Percentiles rank a stretch among this genome's conserved stretches.
These are phyloP conservation scores for Piper longum DNA, from an alignment of 164 flowering plant genomes.

Conservation along the genomic window DNA sequence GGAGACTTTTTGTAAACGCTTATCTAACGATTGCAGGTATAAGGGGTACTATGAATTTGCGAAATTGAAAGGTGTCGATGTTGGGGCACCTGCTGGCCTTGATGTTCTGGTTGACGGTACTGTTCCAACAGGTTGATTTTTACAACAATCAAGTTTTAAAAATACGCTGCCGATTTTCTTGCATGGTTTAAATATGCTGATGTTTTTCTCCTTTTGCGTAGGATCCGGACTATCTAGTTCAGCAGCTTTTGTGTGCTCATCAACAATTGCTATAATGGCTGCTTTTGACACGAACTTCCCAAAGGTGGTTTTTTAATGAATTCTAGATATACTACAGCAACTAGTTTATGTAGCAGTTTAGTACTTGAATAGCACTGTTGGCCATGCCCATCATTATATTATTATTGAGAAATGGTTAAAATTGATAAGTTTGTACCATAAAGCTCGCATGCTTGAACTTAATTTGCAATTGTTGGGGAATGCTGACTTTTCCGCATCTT, in stretches of 20 bases:
- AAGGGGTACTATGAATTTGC: constrained; percentile 81
- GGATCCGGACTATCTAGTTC: constrained; percentile 98
- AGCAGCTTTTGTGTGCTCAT: constrained; percentile 93
- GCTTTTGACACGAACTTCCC: constrained; percentile 51
- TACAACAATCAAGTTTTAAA: not conserved
- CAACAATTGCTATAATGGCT: constrained; percentile 95
- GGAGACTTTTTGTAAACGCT: not conserved
- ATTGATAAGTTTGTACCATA: too few species aligned
- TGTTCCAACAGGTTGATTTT: constrained; percentile 72
- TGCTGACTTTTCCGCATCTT: constrained; percentile 2
- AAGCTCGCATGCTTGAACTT: not conserved
- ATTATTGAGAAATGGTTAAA: too few species aligned
- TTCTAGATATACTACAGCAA: not conserved
- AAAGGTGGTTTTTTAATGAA: constrained; percentile 33
- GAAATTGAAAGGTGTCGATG: constrained; percentile 54
- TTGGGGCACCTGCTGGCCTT: constrained; percentile 70
- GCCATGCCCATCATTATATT: too few species aligned
- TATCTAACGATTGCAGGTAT: constrained; percentile 35
- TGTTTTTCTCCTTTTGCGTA: constrained; percentile 8
- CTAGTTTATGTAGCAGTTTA: not conserved
- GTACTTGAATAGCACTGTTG: too few species aligned
- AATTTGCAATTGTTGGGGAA: not conserved
- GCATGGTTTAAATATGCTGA: not conserved
- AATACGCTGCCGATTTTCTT: not conserved
- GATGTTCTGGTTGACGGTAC: constrained; percentile 86